These are phyloP conservation scores for Prunus padus DNA, from an alignment of 306 rosid genomes.

Conservation along the genomic window DNA sequence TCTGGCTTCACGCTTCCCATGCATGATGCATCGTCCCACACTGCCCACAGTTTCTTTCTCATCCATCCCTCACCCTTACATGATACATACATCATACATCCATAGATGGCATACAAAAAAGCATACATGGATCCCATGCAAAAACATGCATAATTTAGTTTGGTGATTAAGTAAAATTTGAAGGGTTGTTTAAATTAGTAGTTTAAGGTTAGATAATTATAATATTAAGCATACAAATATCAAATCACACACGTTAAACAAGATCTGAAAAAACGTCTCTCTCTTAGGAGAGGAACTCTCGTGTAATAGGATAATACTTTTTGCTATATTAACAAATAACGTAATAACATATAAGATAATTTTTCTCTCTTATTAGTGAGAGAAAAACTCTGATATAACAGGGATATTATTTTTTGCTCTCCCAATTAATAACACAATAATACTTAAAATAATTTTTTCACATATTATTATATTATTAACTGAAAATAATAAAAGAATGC, in stretches of 20 bases:
- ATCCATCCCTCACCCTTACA: background rate
- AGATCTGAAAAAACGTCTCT: constrained; percentile 1
- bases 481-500: too few relatives aligned
- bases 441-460: too few relatives aligned
- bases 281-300: too few relatives aligned
- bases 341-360: too few relatives aligned
- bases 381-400: too few relatives aligned
- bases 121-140: constrained; percentile 8
- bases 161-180: background rate
- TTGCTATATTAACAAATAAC: too few relatives aligned
- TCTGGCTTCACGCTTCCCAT: constrained; percentile 24
- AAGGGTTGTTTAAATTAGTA: too few relatives aligned
- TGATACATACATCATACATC: background rate
- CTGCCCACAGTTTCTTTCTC: background rate
- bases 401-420: too few relatives aligned
- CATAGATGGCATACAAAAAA: background rate
- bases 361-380: too few relatives aligned
- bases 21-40: constrained; percentile 2
- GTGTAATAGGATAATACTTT: too few relatives aligned
- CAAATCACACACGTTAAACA: background rate
- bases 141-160: background rate
- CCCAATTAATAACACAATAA: too few relatives aligned
- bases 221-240: background rate
- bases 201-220: background rate
- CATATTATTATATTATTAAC: too few relatives aligned